Base-by-base conservation (phyloP, 2,329 filamentous ascomycete genomes). In the Exophiala viscosa region DNA sequence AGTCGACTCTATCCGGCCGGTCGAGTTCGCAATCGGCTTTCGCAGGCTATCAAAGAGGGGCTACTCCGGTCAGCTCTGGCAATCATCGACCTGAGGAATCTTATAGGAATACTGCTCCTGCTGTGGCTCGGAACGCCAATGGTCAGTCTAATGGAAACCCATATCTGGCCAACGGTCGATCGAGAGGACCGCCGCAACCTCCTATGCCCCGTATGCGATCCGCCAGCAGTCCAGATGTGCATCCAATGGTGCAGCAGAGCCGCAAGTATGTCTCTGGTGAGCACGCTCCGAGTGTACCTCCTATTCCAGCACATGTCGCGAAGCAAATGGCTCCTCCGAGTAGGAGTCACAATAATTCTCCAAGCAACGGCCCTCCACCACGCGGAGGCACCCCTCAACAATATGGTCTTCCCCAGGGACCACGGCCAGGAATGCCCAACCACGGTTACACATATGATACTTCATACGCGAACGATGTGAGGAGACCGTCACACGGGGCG, bases 151-250 rank as follows among this genome's bases (percentile, higher is more conserved):
- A 82, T 7, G 71, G 75, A 13, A 85, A 84, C 55, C 77, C 80
- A 2, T 87, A 87, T 64, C 76, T 78, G 50, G 76, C 78, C 54
- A 82, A 82, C 54, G 81, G 81, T 34, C 79, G 56, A 43, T 44
- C 15, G 44, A 50, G 56, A 34, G 56, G 56, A 10, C 56, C 51
- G 4, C 33, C 46, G 6, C 43, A 45, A 13, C 53, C 46, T 9
- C 48, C 52, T 15, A 55, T 54, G 50, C 43, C 84, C 86, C 65
- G 90, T 60, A 86, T 88, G 72, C 83, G 93, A 59, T 96, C 91
- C 34, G 95, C 95, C 65, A 97, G 92, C 73, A 96, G 91, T 58
- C 92, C 93, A 6, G 91, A 97, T 68, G 96, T 96, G 62, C 89
- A 95, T 48, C 81, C 84, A 48, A 78, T 80, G 58, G 78, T 78